Evolutionary conservation across 2,329 filamentous ascomycete genomes (phyloP), one percentile per base, ranked within the genome.

Genomic region (Immersiporthe knoxdaviesiana): DNA sequence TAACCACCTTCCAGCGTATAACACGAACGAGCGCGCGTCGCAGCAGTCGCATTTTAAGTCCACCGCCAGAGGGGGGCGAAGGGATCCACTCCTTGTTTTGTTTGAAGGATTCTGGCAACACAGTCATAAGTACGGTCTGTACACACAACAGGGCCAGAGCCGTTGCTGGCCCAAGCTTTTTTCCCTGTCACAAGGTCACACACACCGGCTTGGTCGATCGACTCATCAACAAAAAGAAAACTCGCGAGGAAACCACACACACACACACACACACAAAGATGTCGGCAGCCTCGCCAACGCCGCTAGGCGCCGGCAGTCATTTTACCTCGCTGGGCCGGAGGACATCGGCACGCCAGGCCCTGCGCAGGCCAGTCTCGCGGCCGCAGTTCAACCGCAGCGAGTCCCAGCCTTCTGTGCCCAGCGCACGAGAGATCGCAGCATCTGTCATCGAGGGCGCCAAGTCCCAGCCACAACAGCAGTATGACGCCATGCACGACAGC

Each of bases 401-500:
- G 68, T 84, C 81, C 70, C 84, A 84, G 65, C 78, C 80, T 11
- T 77, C 76, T 24, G 72, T 77, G 1, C 72, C 74, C 21, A 58
- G 59, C 37, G 60, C 61, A n/a, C 71, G 76, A 39, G 69, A 69
- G 16, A 50, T 54, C 27, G 56, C 70, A 62, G 52, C 63, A 35
- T 37, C 70, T 24, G 68, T 68, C 35, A 68, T 70, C 41, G 54
- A 75, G 56, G 71, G 74, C 59, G 69, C 77, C 12, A 74, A 77
- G 68, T 72, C 76, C 63, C 80, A 83, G 64, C 79, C 83, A 67
- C 83, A 83, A 69, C 82, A 83, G 62, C 82, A 83, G 62, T 84
- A 81, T 72, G 80, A 78, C n/a, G 76, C 83, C 0, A 78, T 90
- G 73, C 90, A 92, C 74, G 94, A 97, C 77, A 97, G 93, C 83